Percentiles rank a stretch among this genome's conserved stretches.
phyloP scores from a whole-genome alignment of 257 asterid genomes.

The Penstemon barbatus region DNA sequence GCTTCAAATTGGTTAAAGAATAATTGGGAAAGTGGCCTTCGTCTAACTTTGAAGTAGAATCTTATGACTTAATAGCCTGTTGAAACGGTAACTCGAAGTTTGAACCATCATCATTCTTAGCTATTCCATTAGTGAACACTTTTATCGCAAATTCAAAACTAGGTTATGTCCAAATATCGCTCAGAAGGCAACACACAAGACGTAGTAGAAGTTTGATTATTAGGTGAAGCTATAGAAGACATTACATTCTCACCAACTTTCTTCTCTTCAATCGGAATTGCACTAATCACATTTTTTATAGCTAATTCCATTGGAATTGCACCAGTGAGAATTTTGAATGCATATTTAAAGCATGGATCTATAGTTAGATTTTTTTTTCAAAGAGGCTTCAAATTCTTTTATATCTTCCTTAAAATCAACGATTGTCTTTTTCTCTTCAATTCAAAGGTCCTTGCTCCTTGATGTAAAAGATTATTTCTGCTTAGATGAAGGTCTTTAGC shows the following conservation, averaged over 20 bases:
- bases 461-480: constrained; percentile 25
- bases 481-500: constrained; percentile 15
- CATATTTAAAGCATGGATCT: constrained; percentile 76
- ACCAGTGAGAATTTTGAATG: not conserved
- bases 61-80: too few relatives aligned
- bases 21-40: too few relatives aligned
- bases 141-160: too few relatives aligned
- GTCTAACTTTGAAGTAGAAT: too few relatives aligned
- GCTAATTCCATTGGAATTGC: not conserved
- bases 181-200: not conserved
- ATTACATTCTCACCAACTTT: constrained; percentile 25
- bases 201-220: constrained; percentile 33
- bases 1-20: too few relatives aligned
- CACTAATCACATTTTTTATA: constrained; percentile 66
- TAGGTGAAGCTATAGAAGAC: constrained; percentile 27
- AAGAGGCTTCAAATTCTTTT: constrained; percentile 29
- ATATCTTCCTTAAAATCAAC: constrained; percentile 29
- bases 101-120: too few relatives aligned
- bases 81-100: too few relatives aligned
- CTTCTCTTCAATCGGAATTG: constrained; percentile 48
- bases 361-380: constrained; percentile 41
- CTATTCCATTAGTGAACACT: too few relatives aligned
- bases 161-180: too few relatives aligned
- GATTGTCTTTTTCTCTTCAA: constrained; percentile 27
- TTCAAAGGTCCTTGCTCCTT: constrained; percentile 22